Evolutionary conservation across 441 rosid species (phyloP), one percentile per base, ranked within the genome.

Genomic region (Hypseocharis bilobata): DNA sequence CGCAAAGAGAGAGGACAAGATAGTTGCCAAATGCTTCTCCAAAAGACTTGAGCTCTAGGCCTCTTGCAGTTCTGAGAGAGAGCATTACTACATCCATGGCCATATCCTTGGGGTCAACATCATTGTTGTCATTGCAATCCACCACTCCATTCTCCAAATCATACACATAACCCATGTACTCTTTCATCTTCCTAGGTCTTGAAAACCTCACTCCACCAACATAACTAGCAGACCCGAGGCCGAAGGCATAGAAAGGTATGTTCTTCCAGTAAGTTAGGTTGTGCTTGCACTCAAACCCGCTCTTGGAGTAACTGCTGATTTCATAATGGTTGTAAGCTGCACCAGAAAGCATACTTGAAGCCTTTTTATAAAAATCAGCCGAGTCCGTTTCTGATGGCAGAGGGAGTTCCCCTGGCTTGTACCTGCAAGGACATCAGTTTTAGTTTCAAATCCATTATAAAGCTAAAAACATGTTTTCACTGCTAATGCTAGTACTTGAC

Each of bases 211-310:
- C n/a, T 63, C 98, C 97, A 72, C 81, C 74, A 27, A 87, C 77
- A 70, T 77, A 85, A 77, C 98, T 92, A 22, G 97, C 95, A 64
- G 98, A 87, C 63, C 98, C 98, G 27, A 90, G 86, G 47, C 98
- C 98, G 16, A 90, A 90, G 26, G 75, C 96, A 61, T 90, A 93
- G 76, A 90, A 92, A 2, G 97, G 88, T 36, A 75, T 71, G 82
- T 84, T 88, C 84, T 83, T 80, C 97, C 96, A 90, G 88, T 92
- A 92, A 25, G 81, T 86, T 68, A 58, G 80, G 67, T 90, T 89
- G 78, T 92, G 97, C 76, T 82, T 84, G 69, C 97, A 92, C 71
- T 87, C 83, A 45, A 72, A 90, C 45, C 86, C 90, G 0, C 82
- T 80, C 72, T 78, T 76, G 51, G 86, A 59, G 61, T 85, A 92